Base-by-base conservation (phyloP, 768 basidiomycete species). In the Russula ochroleuca region DNA sequence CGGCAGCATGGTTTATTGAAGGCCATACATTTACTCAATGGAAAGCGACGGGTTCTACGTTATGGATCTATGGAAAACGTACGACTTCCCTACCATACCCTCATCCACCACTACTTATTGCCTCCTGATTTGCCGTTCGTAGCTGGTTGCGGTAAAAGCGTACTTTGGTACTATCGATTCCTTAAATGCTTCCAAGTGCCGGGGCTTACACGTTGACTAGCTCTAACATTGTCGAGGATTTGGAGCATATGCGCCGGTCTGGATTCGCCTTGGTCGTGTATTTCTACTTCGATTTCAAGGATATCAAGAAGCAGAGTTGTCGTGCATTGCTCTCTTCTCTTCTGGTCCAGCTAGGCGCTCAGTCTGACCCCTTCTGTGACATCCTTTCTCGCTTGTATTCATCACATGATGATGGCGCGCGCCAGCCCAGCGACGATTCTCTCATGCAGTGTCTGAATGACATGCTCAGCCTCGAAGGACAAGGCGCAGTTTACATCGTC, bases 31-130 rank as follows among this genome's bases (percentile, higher is more conserved):
- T 59, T 50, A 1, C 14, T 33, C 19, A 59, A n/a, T 59, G 58
- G 58, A 49, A 23, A 41, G 11, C 35, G 15, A 35, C 1, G 2
- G 31, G 49, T 59, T 59, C 58, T 17, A 15, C 15, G 6, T 41
- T 59, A 21, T 50, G 47, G 33, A n/a, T 59, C 38, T n/a, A 59
- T 35, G 58, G 58, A 0, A 59, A 59, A 28, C 47, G 35, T 59
- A 38, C 13, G 35, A 6, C n/a, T 25, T 33, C 31, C 56, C 31
- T 47, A 19, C 28, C 1, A 35, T 33, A 3, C 3, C 7, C 31
- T 13, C 11, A 49, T 48, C 25, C 23, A 6, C 47, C 15, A 14
- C 25, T 25, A 25, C 58, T 51, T 15, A 37, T 25, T 14, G 15
- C 9, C 15, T 19, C n/a, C 5, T 40, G 38, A 15, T 40, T 21